Evolutionary conservation across 768 basidiomycete genomes (phyloP).

Genomic region (Xerocomellus amylosporus): DNA sequence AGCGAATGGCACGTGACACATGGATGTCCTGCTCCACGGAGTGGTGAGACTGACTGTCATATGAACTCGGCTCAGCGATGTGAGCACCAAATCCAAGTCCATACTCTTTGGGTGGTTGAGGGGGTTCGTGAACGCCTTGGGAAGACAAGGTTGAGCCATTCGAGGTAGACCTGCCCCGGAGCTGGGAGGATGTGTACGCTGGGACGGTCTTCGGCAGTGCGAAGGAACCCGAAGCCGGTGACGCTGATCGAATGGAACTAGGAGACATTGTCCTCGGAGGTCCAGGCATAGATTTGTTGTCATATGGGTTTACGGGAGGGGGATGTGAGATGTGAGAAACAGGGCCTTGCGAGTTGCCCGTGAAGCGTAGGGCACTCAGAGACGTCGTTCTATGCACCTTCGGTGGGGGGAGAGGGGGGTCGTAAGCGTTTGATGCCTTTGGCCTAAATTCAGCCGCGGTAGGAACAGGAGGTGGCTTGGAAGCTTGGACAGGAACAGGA

Average conservation of each 20-base stretch:
- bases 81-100: constrained; percentile 24
- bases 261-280: constrained; percentile 34
- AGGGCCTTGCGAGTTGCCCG: constrained; percentile 13
- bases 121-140: constrained; percentile 17
- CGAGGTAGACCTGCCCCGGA: constrained; percentile 43
- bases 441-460: constrained; percentile 54
- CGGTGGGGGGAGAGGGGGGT: constrained; percentile 65
- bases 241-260: constrained; percentile 20
- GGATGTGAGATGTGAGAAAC: constrained; percentile 8
- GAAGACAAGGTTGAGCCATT: constrained; percentile 43
- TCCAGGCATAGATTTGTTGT: constrained; percentile 17
- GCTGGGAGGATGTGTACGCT: constrained; percentile 16
- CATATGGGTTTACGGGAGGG: constrained; percentile 16
- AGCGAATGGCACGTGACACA: constrained; percentile 38
- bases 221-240: constrained; percentile 37
- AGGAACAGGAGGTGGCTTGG: constrained; percentile 35
- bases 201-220: constrained; percentile 29
- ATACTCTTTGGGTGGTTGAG: constrained; percentile 26
- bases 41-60: constrained; percentile 16
- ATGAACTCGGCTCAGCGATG: constrained; percentile 17
- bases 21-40: constrained; percentile 27
- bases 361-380: constrained; percentile 25
- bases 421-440: constrained; percentile 69
- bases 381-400: constrained; percentile 33
- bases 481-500: constrained; percentile 26